phyloP scores from a whole-genome alignment of 768 basidiomycete species.

The Serendipita sp. region DNA sequence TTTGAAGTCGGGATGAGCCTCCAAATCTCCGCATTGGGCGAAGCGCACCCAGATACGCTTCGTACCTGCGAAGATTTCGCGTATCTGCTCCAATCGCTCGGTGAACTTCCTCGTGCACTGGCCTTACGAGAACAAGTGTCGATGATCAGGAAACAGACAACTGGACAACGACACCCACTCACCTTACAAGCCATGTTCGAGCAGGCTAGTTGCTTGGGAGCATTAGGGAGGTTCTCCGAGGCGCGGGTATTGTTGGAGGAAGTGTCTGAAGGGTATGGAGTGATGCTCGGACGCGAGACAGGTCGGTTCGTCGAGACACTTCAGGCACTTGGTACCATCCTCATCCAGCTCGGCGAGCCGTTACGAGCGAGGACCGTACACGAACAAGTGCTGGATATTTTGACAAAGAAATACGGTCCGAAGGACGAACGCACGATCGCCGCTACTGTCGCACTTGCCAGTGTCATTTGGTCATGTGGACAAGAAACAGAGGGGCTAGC shows the following conservation, averaged over 20 bases:
- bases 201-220: background rate
- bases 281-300: background rate
- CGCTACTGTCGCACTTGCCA: background rate
- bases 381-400: background rate
- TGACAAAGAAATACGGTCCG: background rate
- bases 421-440: background rate
- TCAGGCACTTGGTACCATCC: background rate
- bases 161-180: background rate
- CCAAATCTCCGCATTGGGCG: background rate
- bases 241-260: background rate
- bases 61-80: background rate
- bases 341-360: background rate
- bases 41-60: background rate
- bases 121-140: background rate
- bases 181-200: background rate
- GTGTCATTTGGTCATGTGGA: slow-evolving; percentile 3
- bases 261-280: background rate
- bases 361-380: background rate
- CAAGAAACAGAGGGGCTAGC: background rate
- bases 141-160: background rate
- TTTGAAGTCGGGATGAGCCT: background rate
- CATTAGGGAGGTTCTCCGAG: background rate
- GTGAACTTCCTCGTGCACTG: background rate
- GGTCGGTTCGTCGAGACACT: background rate
- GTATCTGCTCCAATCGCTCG: background rate